Evolutionary conservation across 139 green algal species (phyloP).

Genomic region (Coelastrella sp.): DNA sequence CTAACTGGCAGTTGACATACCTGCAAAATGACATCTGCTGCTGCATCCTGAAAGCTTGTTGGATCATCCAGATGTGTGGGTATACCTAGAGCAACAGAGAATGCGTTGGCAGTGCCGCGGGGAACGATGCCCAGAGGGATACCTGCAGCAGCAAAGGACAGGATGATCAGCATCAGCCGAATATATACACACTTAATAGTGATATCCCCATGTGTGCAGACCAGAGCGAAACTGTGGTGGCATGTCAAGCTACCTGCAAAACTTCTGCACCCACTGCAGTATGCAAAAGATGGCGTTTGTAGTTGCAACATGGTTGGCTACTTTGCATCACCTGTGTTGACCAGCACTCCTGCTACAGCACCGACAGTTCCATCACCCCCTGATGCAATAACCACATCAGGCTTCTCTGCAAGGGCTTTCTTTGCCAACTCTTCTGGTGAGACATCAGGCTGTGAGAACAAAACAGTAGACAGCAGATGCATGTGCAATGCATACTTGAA

Average conservation of each 20-base stretch:
- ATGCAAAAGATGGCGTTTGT: too few species aligned
- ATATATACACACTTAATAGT: too few species aligned
- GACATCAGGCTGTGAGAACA: not conserved
- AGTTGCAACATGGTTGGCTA: too few species aligned
- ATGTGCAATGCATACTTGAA: too few species aligned
- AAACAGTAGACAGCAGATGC: not conserved
- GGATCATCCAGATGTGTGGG: constrained; percentile 49
- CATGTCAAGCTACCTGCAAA: too few species aligned
- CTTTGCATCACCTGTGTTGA: constrained; percentile 8
- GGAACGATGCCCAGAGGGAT: constrained; percentile 42
- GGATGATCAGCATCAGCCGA: not conserved
- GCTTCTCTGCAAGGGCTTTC: constrained; percentile 13
- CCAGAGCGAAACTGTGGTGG: too few species aligned
- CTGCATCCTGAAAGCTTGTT: constrained; percentile 1
- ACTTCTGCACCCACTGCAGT: too few species aligned
- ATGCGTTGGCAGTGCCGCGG: constrained; percentile 46
- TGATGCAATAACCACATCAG: constrained; percentile 31
- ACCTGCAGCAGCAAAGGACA: not conserved
- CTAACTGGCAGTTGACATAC: not conserved
- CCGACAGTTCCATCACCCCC: constrained; percentile 46
- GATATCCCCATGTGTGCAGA: too few species aligned
- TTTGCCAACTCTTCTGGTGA: constrained; percentile 25
- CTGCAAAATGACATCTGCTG: constrained; percentile 45
- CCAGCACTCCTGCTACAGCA: constrained; percentile 43
- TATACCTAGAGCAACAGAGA: constrained; percentile 47